Percentiles rank a stretch among this genome's conserved stretches.
phyloP scores from a whole-genome alignment of 2,329 filamentous ascomycete species.

The Fusarium sororula region DNA sequence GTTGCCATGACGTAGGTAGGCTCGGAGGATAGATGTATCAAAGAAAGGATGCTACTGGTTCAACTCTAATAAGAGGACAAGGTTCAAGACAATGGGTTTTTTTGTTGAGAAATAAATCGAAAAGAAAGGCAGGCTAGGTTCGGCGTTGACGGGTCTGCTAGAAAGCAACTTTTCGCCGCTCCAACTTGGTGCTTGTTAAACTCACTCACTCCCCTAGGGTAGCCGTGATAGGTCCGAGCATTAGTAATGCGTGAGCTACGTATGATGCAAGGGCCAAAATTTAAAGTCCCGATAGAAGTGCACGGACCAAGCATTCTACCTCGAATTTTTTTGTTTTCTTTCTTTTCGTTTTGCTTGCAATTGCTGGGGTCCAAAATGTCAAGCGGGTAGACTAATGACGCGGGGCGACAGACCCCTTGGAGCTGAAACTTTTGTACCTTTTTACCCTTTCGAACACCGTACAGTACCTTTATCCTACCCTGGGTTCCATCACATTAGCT shows the following conservation, averaged over 20 bases:
- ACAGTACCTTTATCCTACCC: neutral
- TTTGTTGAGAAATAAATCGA: neutral
- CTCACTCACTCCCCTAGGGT: neutral
- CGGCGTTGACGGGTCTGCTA: slow-evolving; percentile 27
- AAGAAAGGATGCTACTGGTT: neutral
- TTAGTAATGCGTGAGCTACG: slow-evolving; percentile 46
- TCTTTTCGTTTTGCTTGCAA: neutral
- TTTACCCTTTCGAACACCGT: neutral
- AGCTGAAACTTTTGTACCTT: slow-evolving; percentile 1
- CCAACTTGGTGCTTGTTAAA: slow-evolving; percentile 22
- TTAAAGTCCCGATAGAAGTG: neutral
- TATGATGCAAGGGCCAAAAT: slow-evolving; percentile 44
- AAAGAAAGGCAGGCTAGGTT: slow-evolving; percentile 5
- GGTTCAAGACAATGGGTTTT: neutral
- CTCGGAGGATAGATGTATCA: neutral
- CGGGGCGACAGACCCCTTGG: slow-evolving; percentile 23
- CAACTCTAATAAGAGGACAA: neutral
- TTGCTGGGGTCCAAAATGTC: slow-evolving; percentile 1
- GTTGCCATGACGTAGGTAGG: slow-evolving; percentile 37
- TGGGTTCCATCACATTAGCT: neutral
- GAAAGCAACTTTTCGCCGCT: slow-evolving; percentile 43
- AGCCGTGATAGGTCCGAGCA: slow-evolving; percentile 41
- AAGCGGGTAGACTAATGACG: slow-evolving; percentile 25
- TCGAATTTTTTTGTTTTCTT: neutral
- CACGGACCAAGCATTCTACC: slow-evolving; percentile 13